Conservation (phyloP, 2,329 filamentous ascomycete genomes). For the Ramichloridium luteum region DNA sequence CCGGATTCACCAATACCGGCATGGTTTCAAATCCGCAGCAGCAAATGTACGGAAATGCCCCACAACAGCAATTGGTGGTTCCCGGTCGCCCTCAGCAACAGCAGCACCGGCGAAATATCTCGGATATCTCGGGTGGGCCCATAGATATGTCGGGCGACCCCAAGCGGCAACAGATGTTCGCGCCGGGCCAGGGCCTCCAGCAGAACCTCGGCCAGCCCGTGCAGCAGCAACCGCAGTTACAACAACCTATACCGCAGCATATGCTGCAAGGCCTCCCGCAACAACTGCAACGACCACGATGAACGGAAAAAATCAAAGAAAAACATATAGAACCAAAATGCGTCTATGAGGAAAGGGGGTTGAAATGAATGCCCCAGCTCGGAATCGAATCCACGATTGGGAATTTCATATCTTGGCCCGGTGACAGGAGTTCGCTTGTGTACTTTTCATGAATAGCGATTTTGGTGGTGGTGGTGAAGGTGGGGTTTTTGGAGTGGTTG, state of each 20-base stretch:
- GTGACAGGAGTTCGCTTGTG: too few relatives aligned
- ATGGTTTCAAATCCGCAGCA: slow-evolving; percentile 24
- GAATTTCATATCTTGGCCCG: too few relatives aligned
- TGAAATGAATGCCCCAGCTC: too few relatives aligned
- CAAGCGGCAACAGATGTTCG: slow-evolving; percentile 49
- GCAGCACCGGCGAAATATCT: slow-evolving; percentile 46
- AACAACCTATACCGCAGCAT: slow-evolving; percentile 9
- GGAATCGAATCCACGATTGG: too few relatives aligned
- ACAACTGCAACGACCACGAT: too few relatives aligned
- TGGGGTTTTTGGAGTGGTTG: too few relatives aligned
- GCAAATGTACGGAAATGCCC: slow-evolving; percentile 27
- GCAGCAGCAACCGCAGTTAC: slow-evolving; percentile 30
- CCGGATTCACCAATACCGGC: slow-evolving; percentile 29
- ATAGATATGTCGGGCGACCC: slow-evolving; percentile 39
- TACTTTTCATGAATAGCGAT: too few relatives aligned
- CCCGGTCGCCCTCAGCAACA: slow-evolving; percentile 16
- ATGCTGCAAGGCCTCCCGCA: too few relatives aligned
- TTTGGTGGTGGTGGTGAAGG: too few relatives aligned
- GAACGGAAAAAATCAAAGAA: too few relatives aligned
- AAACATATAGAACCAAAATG: too few relatives aligned
- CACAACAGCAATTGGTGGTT: slow-evolving; percentile 27
- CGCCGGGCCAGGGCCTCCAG: slow-evolving; percentile 28
- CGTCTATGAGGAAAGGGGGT: too few relatives aligned
- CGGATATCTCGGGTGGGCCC: slow-evolving; percentile 45
- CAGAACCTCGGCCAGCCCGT: slow-evolving; percentile 33